These are phyloP conservation scores for Cystobasidium slooffiae DNA, from an alignment of 1,284 basidiomycete species.

Conservation along the genomic window DNA sequence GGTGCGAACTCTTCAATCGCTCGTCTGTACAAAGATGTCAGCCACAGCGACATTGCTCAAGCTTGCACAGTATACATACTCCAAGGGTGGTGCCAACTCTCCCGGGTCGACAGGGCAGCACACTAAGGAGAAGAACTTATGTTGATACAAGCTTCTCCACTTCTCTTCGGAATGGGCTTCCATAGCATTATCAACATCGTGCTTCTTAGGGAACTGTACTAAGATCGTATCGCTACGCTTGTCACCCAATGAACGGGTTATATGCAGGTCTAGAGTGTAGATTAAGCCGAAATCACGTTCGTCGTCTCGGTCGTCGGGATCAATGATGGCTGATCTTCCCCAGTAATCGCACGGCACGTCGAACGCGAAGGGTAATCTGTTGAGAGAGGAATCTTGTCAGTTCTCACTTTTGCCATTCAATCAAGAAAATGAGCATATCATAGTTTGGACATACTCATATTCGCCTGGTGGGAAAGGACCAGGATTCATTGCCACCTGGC, in stretches of 20 bases:
- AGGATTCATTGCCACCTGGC: conserved; percentile 4
- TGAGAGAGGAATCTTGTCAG: neutral
- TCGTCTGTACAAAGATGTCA: conserved; percentile 2
- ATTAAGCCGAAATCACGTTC: conserved; percentile 13
- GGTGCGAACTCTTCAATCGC: conserved; percentile 41
- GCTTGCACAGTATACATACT: conserved; percentile 1
- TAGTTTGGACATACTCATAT: conserved; percentile 15
- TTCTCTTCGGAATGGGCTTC: neutral
- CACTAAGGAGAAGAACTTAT: conserved; percentile 19
- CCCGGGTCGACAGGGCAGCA: conserved; percentile 29
- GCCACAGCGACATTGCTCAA: neutral
- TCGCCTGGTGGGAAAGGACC: conserved; percentile 15
- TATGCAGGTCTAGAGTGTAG: conserved; percentile 20
- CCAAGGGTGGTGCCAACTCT: conserved; percentile 14
- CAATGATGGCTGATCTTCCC: conserved; percentile 26
- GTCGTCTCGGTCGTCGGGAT: conserved; percentile 20
- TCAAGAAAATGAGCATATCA: neutral
- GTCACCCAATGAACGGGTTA: conserved; percentile 1
- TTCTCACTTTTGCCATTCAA: neutral
- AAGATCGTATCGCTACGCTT: conserved; percentile 1
- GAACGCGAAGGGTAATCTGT: conserved; percentile 30
- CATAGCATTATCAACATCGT: conserved; percentile 9
- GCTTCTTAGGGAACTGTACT: conserved; percentile 4
- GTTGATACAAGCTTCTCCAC: conserved; percentile 22
- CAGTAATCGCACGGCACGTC: conserved; percentile 39